Evolutionary conservation across 2,329 filamentous ascomycete species (phyloP), one percentile per base, ranked within the genome.

Genomic region (Coleophoma cylindrospora): DNA sequence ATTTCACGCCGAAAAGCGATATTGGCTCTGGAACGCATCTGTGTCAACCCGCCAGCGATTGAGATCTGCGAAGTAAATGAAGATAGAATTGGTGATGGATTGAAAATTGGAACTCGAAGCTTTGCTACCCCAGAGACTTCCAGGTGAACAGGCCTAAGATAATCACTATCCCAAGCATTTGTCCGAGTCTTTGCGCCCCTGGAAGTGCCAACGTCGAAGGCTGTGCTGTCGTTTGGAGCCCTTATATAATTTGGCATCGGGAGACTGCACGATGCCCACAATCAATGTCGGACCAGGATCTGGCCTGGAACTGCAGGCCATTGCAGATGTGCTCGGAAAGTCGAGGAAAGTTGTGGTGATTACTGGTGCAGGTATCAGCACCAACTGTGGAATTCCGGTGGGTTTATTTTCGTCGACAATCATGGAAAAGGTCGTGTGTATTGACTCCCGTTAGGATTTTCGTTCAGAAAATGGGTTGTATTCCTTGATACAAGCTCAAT

Each of bases 311-410:
- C 73, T 89, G n/a, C 82, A 85, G 59, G 70, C 78, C 33, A 80
- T 89, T 56, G 84, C 86, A 59, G 78, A 87, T 61, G 68, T 74
- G 3, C 69, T 89, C 41, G 76, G 77, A 55, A 84, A 82, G 63
- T 79, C 85, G 11, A 79, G 77, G 54, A 88, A 86, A 64, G 75
- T 87, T n/a, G 75, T 89, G 9, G 80, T 89, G 17, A 74, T 89
- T 33, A 89, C 86, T 0, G 85, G 86, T 45, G 85, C 85, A 45
- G 85, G 85, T 47, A 89, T 89, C 62, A 87, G 83, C 63, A 89
- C 86, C 46, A 89, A 87, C 64, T 87, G 83, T 54, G 86, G 86
- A 49, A 89, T 89, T 62, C 85, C 85, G 46, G 85, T 88, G 72
- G 61, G 77, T 65, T 9, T 12, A 40, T 22, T 34, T 13, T 21